Base-by-base conservation (phyloP, 2,329 filamentous ascomycete genomes). In the Claviceps quebecensis region DNA sequence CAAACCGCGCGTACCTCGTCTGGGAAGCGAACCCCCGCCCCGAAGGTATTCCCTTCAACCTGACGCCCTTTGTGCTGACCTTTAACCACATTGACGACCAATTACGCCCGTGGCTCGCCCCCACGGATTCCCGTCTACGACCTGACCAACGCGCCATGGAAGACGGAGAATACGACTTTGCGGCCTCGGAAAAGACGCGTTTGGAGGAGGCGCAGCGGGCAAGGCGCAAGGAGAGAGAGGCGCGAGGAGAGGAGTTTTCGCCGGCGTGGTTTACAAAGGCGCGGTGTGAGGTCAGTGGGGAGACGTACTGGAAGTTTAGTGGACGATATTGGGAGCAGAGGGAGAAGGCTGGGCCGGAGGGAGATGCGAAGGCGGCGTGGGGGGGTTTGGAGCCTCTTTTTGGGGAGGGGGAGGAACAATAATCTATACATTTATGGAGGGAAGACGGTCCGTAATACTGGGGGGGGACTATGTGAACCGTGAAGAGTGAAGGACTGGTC, bases 121-220 rank as follows among this genome's bases (percentile, higher is more conserved):
- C 93, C 0, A 98, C 93, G 0, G 93, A 98, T 66, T 95, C 91
- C 1, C 78, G 93, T n/a, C 73, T 95, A 36, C 78, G 93, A 34
- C 91, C 93, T 0, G 93, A 98, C 67, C 93, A 98, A 71, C 78
- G 93, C 11, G 93, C 93, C 2, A 98, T 98, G 93, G 93, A 98
- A 66, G 90, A 97, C 55, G 93, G 91, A n/a, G 81, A 90, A 67
- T 98, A 98, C 63, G 91, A 97, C 61, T 76, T 93, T 54, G 93
- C 93, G 1, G 93, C 91, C 0, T 80, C 78, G 5, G 93, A 98
- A 73, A 98, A 98, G 78, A 93, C 91, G 62, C 77, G 93, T 1
- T 79, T 98, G 0, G 93, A 98, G 67, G 86, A 96, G 71, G 89
- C 83, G 56, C 93, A 98, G 72, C 77, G 93, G 54, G 81, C 83